Base-by-base conservation (phyloP, 495 filamentous ascomycete genomes). In the Niebla homalea region DNA sequence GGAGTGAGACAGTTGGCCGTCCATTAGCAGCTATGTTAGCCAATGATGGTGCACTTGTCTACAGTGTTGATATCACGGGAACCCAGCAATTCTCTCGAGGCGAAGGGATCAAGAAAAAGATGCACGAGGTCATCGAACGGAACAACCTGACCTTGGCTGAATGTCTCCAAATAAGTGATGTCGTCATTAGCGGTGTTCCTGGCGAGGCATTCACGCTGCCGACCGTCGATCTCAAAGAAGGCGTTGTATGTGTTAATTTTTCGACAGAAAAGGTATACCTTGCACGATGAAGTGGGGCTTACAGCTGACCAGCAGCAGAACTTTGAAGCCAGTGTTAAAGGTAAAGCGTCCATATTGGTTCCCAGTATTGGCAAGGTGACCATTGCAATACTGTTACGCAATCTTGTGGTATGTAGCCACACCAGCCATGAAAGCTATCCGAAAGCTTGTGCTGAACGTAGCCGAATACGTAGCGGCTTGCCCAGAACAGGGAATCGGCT, bases 281-380 rank as follows among this genome's bases (percentile, higher is more conserved):
- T 11, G 26, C 21, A n/a, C 26, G n/a, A 16, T 55, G 44, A 6
- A 19, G 39, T n/a, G 29, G 38, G 20, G 20, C 16, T 11, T 46
- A 20, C 11, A 14, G 36, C 29, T 57, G 23, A 55, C 47, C 32
- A 19, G 14, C 7, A 21, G 23, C 37, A 83, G 74, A 98, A 98
- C 68, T 98, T 98, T 65, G 81, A 78, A 48, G 77, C 79, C 0
- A 83, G 83, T 46, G 78, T 98, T 41, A 94, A 92, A 68, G 84
- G 93, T 60, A 89, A 85, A 68, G 92, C 92, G 2, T 85, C 86
- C n/a, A 89, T 98, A 58, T 98, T 93, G 53, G 89, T 97, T 6
- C 92, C 92, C 5, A 89, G 89, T 2, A 93, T 93, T 59, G 92
- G 92, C 47, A 98, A 96, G 70, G 92, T 98, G 22, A 98, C 92